Conservation (phyloP, 2,329 filamentous ascomycete genomes). For the Botrytis pseudocinerea region DNA sequence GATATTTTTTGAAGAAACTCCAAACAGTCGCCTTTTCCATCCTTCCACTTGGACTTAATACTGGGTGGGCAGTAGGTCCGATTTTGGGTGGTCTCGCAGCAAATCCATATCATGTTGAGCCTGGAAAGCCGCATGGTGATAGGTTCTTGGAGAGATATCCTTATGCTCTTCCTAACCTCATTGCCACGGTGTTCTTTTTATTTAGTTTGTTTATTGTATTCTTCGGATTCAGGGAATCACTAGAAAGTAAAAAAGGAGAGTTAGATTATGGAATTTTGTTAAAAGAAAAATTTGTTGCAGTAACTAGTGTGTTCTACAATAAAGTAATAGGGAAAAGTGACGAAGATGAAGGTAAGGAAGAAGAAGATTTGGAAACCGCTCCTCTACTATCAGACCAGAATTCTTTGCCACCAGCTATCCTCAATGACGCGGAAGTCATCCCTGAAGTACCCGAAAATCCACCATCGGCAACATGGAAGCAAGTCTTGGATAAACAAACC, state of each 20-base stretch:
- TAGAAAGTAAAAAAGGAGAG: neutral
- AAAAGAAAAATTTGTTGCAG: neutral
- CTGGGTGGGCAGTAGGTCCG: constrained; percentile 41
- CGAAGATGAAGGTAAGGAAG: neutral
- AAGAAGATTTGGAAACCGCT: neutral
- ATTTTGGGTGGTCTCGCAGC: constrained; percentile 46
- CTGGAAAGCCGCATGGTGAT: constrained; percentile 10
- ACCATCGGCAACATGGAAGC: neutral
- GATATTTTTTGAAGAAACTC: constrained; percentile 63
- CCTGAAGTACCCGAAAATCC: neutral
- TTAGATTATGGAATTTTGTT: neutral
- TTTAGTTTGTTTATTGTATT: constrained; percentile 3
- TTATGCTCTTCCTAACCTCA: constrained; percentile 18
- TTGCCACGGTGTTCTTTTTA: neutral
- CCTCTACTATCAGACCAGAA: neutral
- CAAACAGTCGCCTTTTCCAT: constrained; percentile 55
- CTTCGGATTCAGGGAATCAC: neutral
- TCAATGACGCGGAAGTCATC: neutral
- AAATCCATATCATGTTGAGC: constrained; percentile 38
- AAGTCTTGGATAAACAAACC: constrained; percentile 9
- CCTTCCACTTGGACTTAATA: constrained; percentile 66
- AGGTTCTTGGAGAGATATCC: constrained; percentile 11
- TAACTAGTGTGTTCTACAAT: neutral
- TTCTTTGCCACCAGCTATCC: neutral
- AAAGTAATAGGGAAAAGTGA: neutral